Base-by-base conservation (phyloP, 176 grass and related monocot species). In the Triticum aestivum region DNA sequence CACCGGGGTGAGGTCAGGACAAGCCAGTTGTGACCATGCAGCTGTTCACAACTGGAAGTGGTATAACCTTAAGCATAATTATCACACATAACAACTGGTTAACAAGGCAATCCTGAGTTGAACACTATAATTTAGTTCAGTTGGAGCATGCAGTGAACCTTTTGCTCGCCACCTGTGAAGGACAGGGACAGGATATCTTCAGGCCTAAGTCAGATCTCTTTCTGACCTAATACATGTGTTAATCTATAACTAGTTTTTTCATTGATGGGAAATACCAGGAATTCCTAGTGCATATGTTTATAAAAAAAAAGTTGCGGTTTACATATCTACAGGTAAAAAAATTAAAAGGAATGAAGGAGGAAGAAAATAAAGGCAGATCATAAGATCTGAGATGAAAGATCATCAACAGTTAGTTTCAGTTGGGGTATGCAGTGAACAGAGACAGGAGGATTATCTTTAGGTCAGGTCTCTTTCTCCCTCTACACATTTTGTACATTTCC, bases 1-100 rank as follows among this genome's bases (percentile, higher is more conserved):
- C 64, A 33, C 41, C 66, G 33, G 63, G 12, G 29, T 91, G 69
- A 88, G 62, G 63, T 88, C 81, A 87, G 71, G 18, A 5, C 24
- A 42, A 52, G 26, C 39, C 34, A 41, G 74, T 63, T 47, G 56
- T 65, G 56, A 20, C 1, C 68, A 65, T 38, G 39, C 68, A 74
- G 79, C 56, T 38, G 78, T 86, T 82, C 8, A 65, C 79, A 82
- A 69, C 45, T 71, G 37, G 65, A 82, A 69, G 47, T n/a, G 37
- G 26, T 5, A 26, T 21, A 12, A 26, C 29, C 54, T 9, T 82
- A 82, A 23, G 12, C 17, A 15, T 17, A 80, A 65, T 69, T 52
- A 35, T 54, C 47, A 51, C 44, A 9, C 47, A 2, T 51, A 51
- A 75, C 72, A 52, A 14, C 18, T 59, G 56, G 0, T 59, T 1